Evolutionary conservation across 306 rosid genomes (phyloP), one percentile per base, ranked within the genome.

Genomic region (Carpinus fangiana): DNA sequence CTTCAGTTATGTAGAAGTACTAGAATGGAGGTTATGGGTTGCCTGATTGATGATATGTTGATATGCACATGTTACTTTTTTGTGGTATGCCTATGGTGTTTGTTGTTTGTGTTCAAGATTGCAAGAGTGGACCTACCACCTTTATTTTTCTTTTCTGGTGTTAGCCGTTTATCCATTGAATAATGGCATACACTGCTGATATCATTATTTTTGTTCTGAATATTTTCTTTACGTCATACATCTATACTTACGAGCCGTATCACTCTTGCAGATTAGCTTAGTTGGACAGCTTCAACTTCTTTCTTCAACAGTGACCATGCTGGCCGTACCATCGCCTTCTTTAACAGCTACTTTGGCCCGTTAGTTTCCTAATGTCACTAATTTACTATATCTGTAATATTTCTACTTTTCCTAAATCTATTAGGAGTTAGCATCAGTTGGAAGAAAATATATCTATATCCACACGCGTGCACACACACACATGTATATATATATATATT

Each of bases 281-380:
- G 97, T 91, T 74, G 99, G 98, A 65, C 99, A 96, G 88, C 98
- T 96, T 82, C 98, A 96, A 87, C 97, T 96, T 83, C 98, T 96
- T 84, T 96, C 98, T 81, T 96, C 98, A 61, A 81, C 97, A 60
- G 90, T 93, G 79, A 90, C 98, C 64, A 91, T 89, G 93, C 79
- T 96, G 76, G 98, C 98, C 65, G 93, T 96, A 76, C 99, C 99
- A 81, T 90, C 94, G 45, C 99, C 98, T 78, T 93, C 99, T 82
- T 83, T 93, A 72, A 93, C 88, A 28, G 98, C 99, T 75, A 89
- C 98, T 75, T 84, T 96, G 80, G 99, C 98, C 84, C 98, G 99
- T 96, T 82, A 90, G 99, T 93, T 73, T 86, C 79, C 81, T 77
- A 80, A 57, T 76, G 67, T 76, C 50, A 26, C 79, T 76, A 75